A percentile compares a stretch with the other conserved stretches of the same genome.
phyloP scores from a whole-genome alignment of 305 asterid genomes.

The Fraxinus baroniana region DNA sequence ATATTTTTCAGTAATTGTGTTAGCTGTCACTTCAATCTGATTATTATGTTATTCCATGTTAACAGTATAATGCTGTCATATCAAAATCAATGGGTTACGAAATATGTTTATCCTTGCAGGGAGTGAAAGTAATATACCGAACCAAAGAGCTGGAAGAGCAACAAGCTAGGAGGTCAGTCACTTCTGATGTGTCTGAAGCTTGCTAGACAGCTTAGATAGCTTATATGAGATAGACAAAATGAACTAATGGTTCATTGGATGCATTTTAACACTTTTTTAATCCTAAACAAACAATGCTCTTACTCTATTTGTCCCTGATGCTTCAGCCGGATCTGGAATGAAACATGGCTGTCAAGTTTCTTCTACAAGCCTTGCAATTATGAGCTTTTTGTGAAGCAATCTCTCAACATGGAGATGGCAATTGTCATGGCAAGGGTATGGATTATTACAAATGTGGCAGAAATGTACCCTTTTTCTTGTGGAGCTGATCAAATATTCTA shows the following conservation, averaged over 20 bases:
- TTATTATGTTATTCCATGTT: constrained; percentile 2
- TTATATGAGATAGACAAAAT: constrained; percentile 12
- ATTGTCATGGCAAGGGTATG: constrained; percentile 92
- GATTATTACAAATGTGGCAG: constrained; percentile 8
- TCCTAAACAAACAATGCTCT: constrained; percentile 11
- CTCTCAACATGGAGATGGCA: constrained; percentile 96
- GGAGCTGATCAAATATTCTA: constrained; percentile 16
- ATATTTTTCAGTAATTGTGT: background rate
- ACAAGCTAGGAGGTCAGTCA: constrained; percentile 74
- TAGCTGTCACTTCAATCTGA: background rate
- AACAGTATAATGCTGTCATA: constrained; percentile 12
- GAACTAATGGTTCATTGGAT: constrained; percentile 2
- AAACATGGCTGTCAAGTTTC: constrained; percentile 61
- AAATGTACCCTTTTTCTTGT: constrained; percentile 3
- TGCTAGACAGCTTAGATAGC: constrained; percentile 6
- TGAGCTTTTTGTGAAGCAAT: constrained; percentile 93
- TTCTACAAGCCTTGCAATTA: constrained; percentile 91
- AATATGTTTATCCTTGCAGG: constrained; percentile 44
- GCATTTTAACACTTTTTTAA: background rate
- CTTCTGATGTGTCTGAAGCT: constrained; percentile 19
- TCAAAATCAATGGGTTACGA: constrained; percentile 17
- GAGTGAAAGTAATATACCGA: constrained; percentile 79
- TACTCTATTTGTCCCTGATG: constrained; percentile 25
- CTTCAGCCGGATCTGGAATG: constrained; percentile 82
- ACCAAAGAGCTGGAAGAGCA: constrained; percentile 84